Conservation (phyloP, 75 land plant species). For the Chamaecyparis obtusa region DNA sequence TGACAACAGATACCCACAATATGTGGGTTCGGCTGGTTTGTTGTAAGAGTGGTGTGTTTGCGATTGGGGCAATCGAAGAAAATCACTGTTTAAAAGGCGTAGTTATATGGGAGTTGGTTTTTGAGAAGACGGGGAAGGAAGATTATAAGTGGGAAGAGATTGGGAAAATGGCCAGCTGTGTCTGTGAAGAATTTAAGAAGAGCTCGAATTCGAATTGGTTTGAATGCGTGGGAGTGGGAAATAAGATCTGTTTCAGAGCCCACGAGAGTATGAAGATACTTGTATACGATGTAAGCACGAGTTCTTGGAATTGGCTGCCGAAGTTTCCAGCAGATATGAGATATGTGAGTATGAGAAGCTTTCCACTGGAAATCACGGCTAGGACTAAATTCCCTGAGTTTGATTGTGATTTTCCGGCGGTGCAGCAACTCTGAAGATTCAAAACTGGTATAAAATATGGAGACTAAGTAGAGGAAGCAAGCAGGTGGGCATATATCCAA, state of each 20-base stretch:
- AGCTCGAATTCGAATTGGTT: neutral
- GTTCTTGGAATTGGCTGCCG: neutral
- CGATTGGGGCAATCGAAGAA: neutral
- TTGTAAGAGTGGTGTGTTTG: neutral
- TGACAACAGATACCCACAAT: too few relatives aligned
- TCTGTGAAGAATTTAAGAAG: too few relatives aligned
- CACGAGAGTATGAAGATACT: neutral
- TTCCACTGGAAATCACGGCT: neutral
- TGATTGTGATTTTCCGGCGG: too few relatives aligned
- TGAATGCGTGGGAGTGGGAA: constrained; percentile 18
- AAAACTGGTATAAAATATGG: too few relatives aligned
- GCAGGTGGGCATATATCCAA: too few relatives aligned
- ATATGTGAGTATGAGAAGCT: too few relatives aligned
- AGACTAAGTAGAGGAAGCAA: too few relatives aligned
- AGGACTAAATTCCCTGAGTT: too few relatives aligned
- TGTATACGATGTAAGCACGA: too few relatives aligned
- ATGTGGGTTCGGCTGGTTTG: neutral
- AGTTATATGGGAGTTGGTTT: neutral
- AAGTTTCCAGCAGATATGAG: neutral
- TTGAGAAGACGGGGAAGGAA: too few relatives aligned
- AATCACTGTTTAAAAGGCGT: neutral
- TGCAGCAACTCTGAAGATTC: too few relatives aligned
- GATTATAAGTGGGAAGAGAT: neutral
- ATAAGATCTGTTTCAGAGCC: neutral
- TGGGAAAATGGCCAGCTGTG: too few relatives aligned